phyloP scores from a whole-genome alignment of 1,139 yeast genomes.

The Sugiyamaella xylanicola region DNA sequence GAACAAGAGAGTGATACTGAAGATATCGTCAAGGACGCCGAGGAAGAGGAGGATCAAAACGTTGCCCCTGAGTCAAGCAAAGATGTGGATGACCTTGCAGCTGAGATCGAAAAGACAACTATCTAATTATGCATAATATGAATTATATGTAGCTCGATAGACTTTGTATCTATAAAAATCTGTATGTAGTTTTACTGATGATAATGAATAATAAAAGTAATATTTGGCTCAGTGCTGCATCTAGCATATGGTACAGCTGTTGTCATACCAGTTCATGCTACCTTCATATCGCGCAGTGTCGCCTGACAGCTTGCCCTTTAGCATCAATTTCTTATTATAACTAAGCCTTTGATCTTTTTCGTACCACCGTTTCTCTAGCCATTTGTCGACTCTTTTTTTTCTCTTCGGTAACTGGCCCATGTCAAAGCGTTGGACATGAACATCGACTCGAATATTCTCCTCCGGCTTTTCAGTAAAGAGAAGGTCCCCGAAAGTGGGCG shows the following conservation, averaged over 20 bases:
- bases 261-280: background rate
- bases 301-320: background rate
- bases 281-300: slow-evolving; percentile 10
- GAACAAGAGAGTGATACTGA: slow-evolving; percentile 63
- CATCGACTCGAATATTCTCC: slow-evolving; percentile 40
- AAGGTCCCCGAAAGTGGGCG: slow-evolving; percentile 24
- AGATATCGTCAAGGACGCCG: slow-evolving; percentile 61
- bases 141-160: background rate
- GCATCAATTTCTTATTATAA: background rate
- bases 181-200: slow-evolving; percentile 11
- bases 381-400: slow-evolving; percentile 29
- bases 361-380: slow-evolving; percentile 37
- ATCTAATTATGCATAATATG: slow-evolving; percentile 15
- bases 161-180: slow-evolving; percentile 3
- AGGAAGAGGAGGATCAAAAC: slow-evolving; percentile 48
- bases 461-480: slow-evolving; percentile 44
- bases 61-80: slow-evolving; percentile 45
- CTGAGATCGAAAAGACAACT: slow-evolving; percentile 51
- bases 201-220: slow-evolving; percentile 11
- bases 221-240: slow-evolving; percentile 2
- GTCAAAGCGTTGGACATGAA: slow-evolving; percentile 54
- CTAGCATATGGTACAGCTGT: background rate
- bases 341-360: slow-evolving; percentile 29
- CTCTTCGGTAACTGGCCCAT: slow-evolving; percentile 56
- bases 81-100: slow-evolving; percentile 62